Percentiles rank a stretch among this genome's conserved stretches.
phyloP scores from a whole-genome alignment of 1,284 basidiomycete genomes.

The Cutaneotrichosporon sp. region DNA sequence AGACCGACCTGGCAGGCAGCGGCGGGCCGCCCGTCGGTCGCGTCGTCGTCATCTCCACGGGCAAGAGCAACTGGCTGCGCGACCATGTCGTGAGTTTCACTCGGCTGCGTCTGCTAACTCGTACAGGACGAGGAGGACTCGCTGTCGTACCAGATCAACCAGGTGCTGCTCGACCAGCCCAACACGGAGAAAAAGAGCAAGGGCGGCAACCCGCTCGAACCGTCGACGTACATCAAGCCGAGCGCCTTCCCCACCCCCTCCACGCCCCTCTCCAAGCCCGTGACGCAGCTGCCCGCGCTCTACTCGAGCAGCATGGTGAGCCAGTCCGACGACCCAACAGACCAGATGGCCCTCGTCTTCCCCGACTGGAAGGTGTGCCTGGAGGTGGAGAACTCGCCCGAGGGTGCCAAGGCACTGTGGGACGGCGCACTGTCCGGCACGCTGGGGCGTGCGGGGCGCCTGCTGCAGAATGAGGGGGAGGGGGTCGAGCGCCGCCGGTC shows the following conservation, averaged over 20 bases:
- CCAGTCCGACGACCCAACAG: slow-evolving; percentile 65
- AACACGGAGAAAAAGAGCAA: slow-evolving; percentile 24
- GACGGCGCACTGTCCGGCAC: slow-evolving; percentile 63
- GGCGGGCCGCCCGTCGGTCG: slow-evolving; percentile 78
- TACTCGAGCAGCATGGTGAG: slow-evolving; percentile 80
- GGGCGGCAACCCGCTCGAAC: slow-evolving; percentile 19
- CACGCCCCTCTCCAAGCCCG: slow-evolving; percentile 24
- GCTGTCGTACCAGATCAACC: slow-evolving; percentile 64
- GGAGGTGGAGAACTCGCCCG: slow-evolving; percentile 64
- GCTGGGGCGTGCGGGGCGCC: slow-evolving; percentile 47
- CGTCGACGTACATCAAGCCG: slow-evolving; percentile 37
- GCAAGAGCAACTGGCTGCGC: slow-evolving; percentile 78
- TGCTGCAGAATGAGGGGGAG: slow-evolving; percentile 28
- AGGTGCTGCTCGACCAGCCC: slow-evolving; percentile 29
- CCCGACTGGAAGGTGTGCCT: slow-evolving; percentile 84
- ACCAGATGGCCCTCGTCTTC: slow-evolving; percentile 75
- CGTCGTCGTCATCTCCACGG: slow-evolving; percentile 82
- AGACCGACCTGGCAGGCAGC: slow-evolving; percentile 74
- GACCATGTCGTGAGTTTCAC: slow-evolving; percentile 62
- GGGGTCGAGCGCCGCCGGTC: slow-evolving; percentile 57
- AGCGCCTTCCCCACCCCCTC: slow-evolving; percentile 37
- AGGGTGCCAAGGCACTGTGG: slow-evolving; percentile 72
- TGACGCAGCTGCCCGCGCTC: slow-evolving; percentile 57
- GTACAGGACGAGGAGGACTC: slow-evolving; percentile 60
- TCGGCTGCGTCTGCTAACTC: neutral